A percentile compares a stretch with the other conserved stretches of the same genome.
Conservation (phyloP, 192 early-diverging fungal genomes). For the Linnemannia schmuckeri region DNA sequence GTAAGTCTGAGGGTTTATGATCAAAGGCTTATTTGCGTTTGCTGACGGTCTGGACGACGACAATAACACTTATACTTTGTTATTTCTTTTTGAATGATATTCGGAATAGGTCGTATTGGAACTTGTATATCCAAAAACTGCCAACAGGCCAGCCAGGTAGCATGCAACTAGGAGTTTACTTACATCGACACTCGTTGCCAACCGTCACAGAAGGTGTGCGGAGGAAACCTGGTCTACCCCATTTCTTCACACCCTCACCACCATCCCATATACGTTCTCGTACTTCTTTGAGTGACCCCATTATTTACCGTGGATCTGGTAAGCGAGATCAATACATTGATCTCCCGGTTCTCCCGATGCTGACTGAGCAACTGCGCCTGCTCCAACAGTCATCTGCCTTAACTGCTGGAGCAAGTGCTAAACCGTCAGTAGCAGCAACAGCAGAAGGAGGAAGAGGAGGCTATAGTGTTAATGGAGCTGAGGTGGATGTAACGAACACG, state of each 20-base stretch:
- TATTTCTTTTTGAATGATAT: neutral
- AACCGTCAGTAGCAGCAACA: neutral
- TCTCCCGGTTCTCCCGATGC: neutral
- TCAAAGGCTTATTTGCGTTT: no score
- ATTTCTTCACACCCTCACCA: neutral
- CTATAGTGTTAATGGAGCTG: neutral
- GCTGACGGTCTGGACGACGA: neutral
- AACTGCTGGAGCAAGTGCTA: neutral
- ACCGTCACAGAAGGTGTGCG: neutral
- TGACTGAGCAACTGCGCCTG: neutral
- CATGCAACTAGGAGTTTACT: slow-evolving; percentile 63
- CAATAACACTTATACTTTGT: neutral
- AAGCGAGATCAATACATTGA: neutral
- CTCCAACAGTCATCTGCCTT: neutral
- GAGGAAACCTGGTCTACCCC: neutral
- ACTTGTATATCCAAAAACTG: slow-evolving; percentile 69
- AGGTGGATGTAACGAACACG: neutral
- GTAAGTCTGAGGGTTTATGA: slow-evolving; percentile 33
- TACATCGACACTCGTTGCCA: slow-evolving; percentile 55
- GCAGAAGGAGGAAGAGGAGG: neutral
- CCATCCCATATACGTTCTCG: neutral
- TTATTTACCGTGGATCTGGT: no score
- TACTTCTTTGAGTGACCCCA: no score
- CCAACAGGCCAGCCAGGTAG: slow-evolving; percentile 58
- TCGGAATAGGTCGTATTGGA: slow-evolving; percentile 67